Conservation (phyloP, 2,329 filamentous ascomycete species). For the Zalaria sp. region DNA sequence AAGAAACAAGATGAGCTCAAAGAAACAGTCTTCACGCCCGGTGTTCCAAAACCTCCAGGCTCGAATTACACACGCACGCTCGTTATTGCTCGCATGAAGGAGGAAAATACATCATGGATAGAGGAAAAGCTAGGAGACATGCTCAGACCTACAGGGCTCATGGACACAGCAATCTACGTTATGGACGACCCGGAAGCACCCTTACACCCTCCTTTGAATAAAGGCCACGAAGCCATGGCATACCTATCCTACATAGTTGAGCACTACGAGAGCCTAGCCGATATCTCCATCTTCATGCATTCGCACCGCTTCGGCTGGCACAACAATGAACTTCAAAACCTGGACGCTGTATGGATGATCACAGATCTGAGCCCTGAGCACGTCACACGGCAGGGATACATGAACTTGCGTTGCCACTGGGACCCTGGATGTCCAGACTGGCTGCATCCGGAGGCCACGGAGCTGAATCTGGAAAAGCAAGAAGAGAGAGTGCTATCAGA, state of each 20-base stretch:
- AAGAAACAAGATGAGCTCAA: conserved; percentile 2
- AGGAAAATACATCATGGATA: conserved; percentile 43
- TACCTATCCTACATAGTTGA: conserved; percentile 50
- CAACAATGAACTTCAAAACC: conserved; percentile 36
- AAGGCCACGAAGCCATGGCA: conserved; percentile 49
- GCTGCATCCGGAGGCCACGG: conserved; percentile 33
- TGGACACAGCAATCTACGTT: conserved; percentile 35
- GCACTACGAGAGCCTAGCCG: conserved; percentile 44
- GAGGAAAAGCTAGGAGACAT: conserved; percentile 32
- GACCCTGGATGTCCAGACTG: conserved; percentile 40
- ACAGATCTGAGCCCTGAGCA: conserved; percentile 28
- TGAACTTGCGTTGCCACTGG: conserved; percentile 43
- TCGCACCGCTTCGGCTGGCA: conserved; percentile 45
- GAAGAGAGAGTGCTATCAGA: conserved; percentile 31
- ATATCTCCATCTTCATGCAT: conserved; percentile 48
- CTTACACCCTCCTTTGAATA: conserved; percentile 39
- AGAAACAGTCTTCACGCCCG: conserved; percentile 11
- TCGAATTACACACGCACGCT: conserved; percentile 39
- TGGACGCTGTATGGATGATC: conserved; percentile 31
- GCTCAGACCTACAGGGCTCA: conserved; percentile 12
- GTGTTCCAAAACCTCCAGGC: conserved; percentile 27
- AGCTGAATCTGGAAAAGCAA: conserved; percentile 21
- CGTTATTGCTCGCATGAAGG: conserved; percentile 38
- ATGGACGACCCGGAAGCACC: conserved; percentile 33
- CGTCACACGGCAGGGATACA: conserved; percentile 36